Conservation (phyloP, 345 rosid genomes). For the Eutrema yunnanense region DNA sequence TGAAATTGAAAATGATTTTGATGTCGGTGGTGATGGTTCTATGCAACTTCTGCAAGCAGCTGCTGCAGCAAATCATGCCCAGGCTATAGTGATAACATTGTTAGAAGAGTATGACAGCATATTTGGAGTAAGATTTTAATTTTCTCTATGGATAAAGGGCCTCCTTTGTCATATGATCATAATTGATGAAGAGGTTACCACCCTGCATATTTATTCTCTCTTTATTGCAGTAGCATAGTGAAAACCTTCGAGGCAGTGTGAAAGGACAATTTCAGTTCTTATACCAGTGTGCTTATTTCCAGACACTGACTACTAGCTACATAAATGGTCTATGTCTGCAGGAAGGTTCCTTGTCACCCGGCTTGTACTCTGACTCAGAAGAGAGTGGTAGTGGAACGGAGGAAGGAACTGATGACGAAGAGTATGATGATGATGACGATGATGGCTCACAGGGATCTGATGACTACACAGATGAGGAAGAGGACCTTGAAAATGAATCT, state of each 20-base stretch:
- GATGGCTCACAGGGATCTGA: slow-evolving; percentile 42
- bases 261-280: background rate
- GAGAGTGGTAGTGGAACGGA: slow-evolving; percentile 80
- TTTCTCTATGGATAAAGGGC: background rate
- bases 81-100: slow-evolving; percentile 87
- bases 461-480: slow-evolving; percentile 43
- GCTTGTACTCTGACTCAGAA: slow-evolving; percentile 73
- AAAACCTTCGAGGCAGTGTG: slow-evolving; percentile 3
- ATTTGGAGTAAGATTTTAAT: slow-evolving; percentile 64
- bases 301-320: slow-evolving; percentile 25
- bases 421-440: slow-evolving; percentile 58
- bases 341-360: slow-evolving; percentile 77
- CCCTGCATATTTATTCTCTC: background rate
- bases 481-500: slow-evolving; percentile 46
- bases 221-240: background rate
- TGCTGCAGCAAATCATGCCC: slow-evolving; percentile 99
- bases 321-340: slow-evolving; percentile 37
- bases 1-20: slow-evolving; percentile 83
- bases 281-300: slow-evolving; percentile 1
- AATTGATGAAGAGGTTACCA: background rate
- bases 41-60: slow-evolving; percentile 95
- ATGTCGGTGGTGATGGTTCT: slow-evolving; percentile 95
- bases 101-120: slow-evolving; percentile 79
- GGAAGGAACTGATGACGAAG: slow-evolving; percentile 80
- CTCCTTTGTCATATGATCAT: background rate